phyloP scores from a whole-genome alignment of 2,329 filamentous ascomycete species.

The Ceratocystis alfenasii region DNA sequence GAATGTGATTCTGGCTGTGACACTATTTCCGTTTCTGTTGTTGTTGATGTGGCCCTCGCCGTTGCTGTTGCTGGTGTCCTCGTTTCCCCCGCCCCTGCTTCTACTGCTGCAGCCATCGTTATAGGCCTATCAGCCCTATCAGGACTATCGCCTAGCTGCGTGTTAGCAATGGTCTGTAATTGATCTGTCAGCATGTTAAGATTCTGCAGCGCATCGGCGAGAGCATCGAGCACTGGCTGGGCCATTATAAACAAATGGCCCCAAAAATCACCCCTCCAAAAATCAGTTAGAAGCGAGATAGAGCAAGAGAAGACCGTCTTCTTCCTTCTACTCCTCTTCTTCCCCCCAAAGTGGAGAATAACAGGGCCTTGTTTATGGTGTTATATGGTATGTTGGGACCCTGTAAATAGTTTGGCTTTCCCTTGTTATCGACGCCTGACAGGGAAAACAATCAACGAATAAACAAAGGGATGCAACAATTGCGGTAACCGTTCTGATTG shows the following conservation, averaged over 20 bases:
- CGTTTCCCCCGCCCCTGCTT: too few relatives aligned
- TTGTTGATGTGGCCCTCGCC: background rate
- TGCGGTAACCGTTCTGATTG: background rate
- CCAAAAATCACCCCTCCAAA: background rate
- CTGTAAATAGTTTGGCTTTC: background rate
- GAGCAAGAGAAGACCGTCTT: too few relatives aligned
- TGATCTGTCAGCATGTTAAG: conserved; percentile 10
- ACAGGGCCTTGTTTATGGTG: background rate
- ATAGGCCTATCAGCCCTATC: too few relatives aligned
- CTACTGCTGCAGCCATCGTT: too few relatives aligned
- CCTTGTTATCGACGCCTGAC: background rate
- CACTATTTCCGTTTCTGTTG: background rate
- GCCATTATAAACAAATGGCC: background rate
- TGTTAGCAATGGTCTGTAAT: background rate
- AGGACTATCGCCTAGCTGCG: background rate
- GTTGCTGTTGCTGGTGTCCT: background rate
- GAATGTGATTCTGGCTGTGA: background rate
- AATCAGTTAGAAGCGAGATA: background rate
- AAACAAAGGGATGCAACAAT: background rate
- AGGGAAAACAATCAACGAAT: background rate
- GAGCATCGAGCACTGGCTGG: conserved; percentile 2
- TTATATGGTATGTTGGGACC: conserved; percentile 3
- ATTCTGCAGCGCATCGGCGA: conserved; percentile 8
- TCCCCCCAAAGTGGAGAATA: conserved; percentile 2
- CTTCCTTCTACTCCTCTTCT: too few relatives aligned